A percentile compares a stretch with the other conserved stretches of the same genome.
Conservation (phyloP, 768 basidiomycete genomes). For the Pisolithus orientalis region DNA sequence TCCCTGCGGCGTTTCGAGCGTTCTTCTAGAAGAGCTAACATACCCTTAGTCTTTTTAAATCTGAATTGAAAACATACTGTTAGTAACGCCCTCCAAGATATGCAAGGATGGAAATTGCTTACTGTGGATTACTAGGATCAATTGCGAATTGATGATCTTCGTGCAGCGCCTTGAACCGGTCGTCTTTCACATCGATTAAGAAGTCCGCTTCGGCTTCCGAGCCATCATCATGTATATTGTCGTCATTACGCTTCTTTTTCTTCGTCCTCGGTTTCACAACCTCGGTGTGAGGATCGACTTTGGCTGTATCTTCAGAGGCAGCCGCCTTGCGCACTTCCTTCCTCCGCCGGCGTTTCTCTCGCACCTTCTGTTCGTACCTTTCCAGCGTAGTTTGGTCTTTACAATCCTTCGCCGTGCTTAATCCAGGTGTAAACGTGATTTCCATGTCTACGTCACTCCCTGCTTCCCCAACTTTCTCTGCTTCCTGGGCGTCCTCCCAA, state of each 20-base stretch:
- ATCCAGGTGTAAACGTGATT: constrained; percentile 88
- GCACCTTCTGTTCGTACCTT: constrained; percentile 83
- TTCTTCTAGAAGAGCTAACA: constrained; percentile 80
- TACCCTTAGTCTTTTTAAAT: constrained; percentile 89
- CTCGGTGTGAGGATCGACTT: constrained; percentile 39
- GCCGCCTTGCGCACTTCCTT: constrained; percentile 57
- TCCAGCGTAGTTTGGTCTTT: constrained; percentile 86
- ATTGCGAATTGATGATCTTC: constrained; percentile 92
- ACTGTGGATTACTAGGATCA: constrained; percentile 95
- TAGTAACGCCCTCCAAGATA: not conserved
- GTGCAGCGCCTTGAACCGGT: constrained; percentile 81
- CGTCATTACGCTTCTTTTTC: constrained; percentile 32
- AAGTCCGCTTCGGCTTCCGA: constrained; percentile 69
- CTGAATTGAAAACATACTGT: constrained; percentile 33
- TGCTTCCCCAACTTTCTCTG: constrained; percentile 26
- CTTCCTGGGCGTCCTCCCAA: constrained; percentile 37
- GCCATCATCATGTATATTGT: constrained; percentile 18
- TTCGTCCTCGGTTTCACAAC: constrained; percentile 63
- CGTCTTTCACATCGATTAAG: constrained; percentile 76
- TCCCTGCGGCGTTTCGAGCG: constrained; percentile 59
- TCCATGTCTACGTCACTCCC: constrained; percentile 74
- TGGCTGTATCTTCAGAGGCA: constrained; percentile 20
- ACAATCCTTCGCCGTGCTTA: constrained; percentile 48
- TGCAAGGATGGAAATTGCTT: constrained; percentile 27
- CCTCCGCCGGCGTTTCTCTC: constrained; percentile 78